Evolutionary conservation across 169 alveolate genomes (phyloP).

Genomic region (Eimeria necatrix): DNA sequence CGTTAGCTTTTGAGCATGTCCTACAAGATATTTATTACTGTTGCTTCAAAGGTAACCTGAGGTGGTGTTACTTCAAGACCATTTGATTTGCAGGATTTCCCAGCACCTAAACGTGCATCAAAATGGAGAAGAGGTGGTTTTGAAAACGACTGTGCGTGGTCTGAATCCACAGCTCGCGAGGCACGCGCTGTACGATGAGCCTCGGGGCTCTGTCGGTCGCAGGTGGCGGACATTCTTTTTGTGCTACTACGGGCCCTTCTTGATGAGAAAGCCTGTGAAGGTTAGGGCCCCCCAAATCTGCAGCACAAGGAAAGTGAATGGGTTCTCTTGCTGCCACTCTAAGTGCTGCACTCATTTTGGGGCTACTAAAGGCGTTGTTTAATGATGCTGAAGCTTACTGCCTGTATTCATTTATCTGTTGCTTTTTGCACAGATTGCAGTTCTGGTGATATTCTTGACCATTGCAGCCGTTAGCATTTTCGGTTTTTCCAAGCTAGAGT

Average conservation of each 20-base stretch:
- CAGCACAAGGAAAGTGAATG: not conserved
- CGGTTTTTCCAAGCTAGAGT: slow-evolving; percentile 86
- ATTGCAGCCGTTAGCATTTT: slow-evolving; percentile 82
- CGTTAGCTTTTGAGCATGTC: not conserved
- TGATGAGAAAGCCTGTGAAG: slow-evolving; percentile 83
- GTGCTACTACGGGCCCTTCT: slow-evolving; percentile 84
- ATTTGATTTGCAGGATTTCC: slow-evolving; percentile 5
- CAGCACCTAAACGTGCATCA: slow-evolving; percentile 19
- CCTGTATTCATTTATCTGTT: not conserved
- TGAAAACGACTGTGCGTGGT: slow-evolving; percentile 73
- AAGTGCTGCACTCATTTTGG: not conserved
- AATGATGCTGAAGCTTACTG: not conserved
- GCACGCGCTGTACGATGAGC: slow-evolving; percentile 83
- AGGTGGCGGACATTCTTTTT: slow-evolving; percentile 83
- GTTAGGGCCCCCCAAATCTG: not conserved
- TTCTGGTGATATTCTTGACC: slow-evolving; percentile 80
- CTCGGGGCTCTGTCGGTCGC: slow-evolving; percentile 87
- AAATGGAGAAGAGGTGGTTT: slow-evolving; percentile 24
- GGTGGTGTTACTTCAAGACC: not conserved
- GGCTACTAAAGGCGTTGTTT: not conserved
- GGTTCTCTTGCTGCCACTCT: not conserved
- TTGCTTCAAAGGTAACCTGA: not conserved
- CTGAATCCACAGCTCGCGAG: slow-evolving; percentile 77
- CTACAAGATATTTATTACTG: not conserved
- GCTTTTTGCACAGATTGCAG: slow-evolving; percentile 68